Evolutionary conservation across 192 early-diverging fungal species (phyloP), one percentile per base, ranked within the genome.

Genomic region (Linnemannia schmuckeri): DNA sequence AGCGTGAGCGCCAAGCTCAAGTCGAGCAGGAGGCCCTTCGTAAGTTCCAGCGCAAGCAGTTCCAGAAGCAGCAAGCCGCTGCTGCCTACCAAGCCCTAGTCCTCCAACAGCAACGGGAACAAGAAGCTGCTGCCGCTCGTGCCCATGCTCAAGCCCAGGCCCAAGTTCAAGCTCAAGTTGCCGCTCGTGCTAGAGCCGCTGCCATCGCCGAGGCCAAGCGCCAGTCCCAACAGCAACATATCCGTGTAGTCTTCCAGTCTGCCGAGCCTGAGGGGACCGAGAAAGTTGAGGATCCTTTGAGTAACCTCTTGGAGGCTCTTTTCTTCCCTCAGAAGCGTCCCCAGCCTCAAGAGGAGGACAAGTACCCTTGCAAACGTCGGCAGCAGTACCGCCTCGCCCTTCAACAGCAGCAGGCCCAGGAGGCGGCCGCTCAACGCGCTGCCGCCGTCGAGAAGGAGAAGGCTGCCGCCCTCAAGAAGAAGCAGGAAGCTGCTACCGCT

Each of bases 291-390:
- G 47, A 81, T 70, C 54, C 76, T 10, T 37, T 83, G 7, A 57
- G 47, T 4, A 46, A 72, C 10, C 76, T 83, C 20, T 75, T 83
- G n/a, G 74, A 73, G 33, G 69, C 68, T 0, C 33, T 82, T 1
- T 77, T 82, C 57, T 49, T 72, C n/a, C 76, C 70, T 10, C 42
- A 61, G 44, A 78, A 83, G 72, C 75, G 76, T 38, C 7, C 70
- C 17, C 71, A 74, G 44, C 15, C 76, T 24, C 76, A 78, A 17
- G 82, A 78, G 61, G 69, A 77, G 44, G 24, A 37, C 35, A 33
- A 6, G 12, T 78, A 83, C 42, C 76, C 82, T 9, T 75, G 76
- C 71, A 83, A 83, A 49, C 76, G 76, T 17, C 76, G 72, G 4
- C 57, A 78, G 35, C 82, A 78, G 69, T 61, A 81, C 24, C 55